A percentile compares a stretch with the other conserved stretches of the same genome.
Conservation (phyloP, 2,329 filamentous ascomycete genomes). For the Pseudocercospora musae region DNA sequence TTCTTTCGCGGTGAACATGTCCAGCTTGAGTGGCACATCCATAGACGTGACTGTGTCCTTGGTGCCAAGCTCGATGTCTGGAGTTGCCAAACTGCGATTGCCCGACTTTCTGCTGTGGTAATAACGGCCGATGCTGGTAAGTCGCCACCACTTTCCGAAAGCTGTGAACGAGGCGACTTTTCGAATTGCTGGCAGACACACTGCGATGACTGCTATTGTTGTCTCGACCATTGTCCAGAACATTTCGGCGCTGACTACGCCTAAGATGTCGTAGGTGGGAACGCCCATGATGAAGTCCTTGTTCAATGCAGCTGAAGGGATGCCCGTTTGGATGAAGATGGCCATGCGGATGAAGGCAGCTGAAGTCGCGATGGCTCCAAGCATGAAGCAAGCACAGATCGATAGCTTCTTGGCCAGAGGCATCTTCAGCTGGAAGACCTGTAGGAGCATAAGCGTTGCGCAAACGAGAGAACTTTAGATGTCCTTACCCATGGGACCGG, state of each 20-base stretch:
- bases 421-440: constrained; percentile 15
- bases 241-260: constrained; percentile 16
- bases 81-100: not conserved
- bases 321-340: constrained; percentile 15
- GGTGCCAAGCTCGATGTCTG: not conserved
- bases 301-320: constrained; percentile 14
- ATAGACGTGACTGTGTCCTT: not conserved
- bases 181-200: constrained; percentile 13
- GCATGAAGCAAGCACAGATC: constrained; percentile 14
- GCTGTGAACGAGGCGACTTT: constrained; percentile 7
- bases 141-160: constrained; percentile 6
- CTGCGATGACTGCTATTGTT: constrained; percentile 14
- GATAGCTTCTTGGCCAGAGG: constrained; percentile 13
- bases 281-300: constrained; percentile 13
- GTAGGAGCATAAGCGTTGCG: constrained; percentile 6
- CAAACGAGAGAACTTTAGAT: not conserved
- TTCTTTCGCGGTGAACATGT: not conserved
- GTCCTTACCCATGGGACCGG: constrained; percentile 13
- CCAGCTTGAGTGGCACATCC: not conserved
- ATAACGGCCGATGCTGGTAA: not conserved
- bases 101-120: not conserved
- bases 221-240: constrained; percentile 20
- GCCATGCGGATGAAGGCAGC: constrained; percentile 18
- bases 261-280: constrained; percentile 16
- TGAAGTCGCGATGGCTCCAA: constrained; percentile 9